Evolutionary conservation across 1,284 basidiomycete genomes (phyloP), one percentile per base, ranked within the genome.

Genomic region (Lentinula novae-zelandiae): DNA sequence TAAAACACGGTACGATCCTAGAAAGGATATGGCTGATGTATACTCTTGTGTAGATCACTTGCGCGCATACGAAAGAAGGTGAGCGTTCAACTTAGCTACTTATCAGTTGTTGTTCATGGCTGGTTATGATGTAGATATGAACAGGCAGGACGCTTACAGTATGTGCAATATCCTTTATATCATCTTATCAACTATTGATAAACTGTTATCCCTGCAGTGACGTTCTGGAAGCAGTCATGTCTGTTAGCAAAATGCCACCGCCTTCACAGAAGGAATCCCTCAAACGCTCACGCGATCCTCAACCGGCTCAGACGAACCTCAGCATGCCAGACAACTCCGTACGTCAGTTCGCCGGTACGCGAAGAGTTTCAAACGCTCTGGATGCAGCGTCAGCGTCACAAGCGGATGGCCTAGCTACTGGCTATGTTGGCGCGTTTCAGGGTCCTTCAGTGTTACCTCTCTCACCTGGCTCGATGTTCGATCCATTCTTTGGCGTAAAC

Each of bases 21-120:
- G 78, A 49, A 82, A 82, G 64, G 84, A 87, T 62, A 80, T 87
- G 72, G 75, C 75, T 53, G 86, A 91, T 66, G 83, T 93, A 36
- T 76, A 84, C 60, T 84, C 83, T 65, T 90, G 89, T 66, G 80
- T 92, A 70, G 74, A 80, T 40, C 78, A 83, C 15, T 75, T 90
- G 17, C 79, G 80, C 44, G 60, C 51, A 38, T 69, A 68, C 52
- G 78, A 80, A 62, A 58, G 65, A 52, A 68, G 69, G 76, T 72
- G 22, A 22, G 48, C 27, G 33, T 34, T 17, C 38, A 10, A 27
- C 27, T 27, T 27, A 27, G 27, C 27, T 27, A 27, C 27, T 27
- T 27, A 27, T 27, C 27, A 38, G 1, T 6, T 49, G 6, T 27
- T n/a, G 49, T 48, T 9, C 12, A 44, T n/a, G 9, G 13, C 38